Base-by-base conservation (phyloP, 345 rosid genomes). In the Citrus reticulata region DNA sequence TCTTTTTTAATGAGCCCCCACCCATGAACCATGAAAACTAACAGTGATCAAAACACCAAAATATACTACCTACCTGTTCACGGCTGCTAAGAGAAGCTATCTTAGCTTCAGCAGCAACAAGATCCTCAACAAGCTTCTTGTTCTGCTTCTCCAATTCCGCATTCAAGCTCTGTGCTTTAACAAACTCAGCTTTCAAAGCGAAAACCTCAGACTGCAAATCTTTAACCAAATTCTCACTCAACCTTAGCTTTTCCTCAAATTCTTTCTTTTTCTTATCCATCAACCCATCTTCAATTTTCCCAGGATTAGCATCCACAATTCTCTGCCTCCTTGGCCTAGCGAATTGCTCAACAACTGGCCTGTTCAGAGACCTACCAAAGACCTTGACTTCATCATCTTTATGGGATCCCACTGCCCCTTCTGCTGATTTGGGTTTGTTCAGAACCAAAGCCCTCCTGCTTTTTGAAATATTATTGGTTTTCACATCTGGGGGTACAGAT, bases 31-130 rank as follows among this genome's bases (percentile, higher is more conserved):
- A 17, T 6, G 22, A 59, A 2, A 61, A 74, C 14, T 19, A 16
- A 19, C 8, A 20, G 42, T 16, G 27, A 11, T 2, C 62, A 42
- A 46, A 40, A 51, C 2, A 54, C 24, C 1, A 40, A 55, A 49
- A 17, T 19, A n/a, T 72, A 13, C 70, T 84, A 46, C 17, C 17
- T 73, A 90, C 92, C 93, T 84, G 84, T 49, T 83, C 76, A 75
- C 58, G 79, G 71, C 75, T 72, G 62, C 83, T 80, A 16, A 87
- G 86, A 79, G 91, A 79, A 67, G 89, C 87, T 69, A 92, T 81
- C 81, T 86, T 89, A 51, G 90, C 85, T 82, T 90, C 85, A 66
- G 95, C 92, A 76, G 91, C 88, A 55, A 87, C 86, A 67, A 93
- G 92, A 75, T 90, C 89, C 82, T 86, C 81, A 22, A 86, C 69